These are phyloP conservation scores for Acanthochlamys bracteata DNA, from an alignment of 106 monocot species.

Conservation along the genomic window DNA sequence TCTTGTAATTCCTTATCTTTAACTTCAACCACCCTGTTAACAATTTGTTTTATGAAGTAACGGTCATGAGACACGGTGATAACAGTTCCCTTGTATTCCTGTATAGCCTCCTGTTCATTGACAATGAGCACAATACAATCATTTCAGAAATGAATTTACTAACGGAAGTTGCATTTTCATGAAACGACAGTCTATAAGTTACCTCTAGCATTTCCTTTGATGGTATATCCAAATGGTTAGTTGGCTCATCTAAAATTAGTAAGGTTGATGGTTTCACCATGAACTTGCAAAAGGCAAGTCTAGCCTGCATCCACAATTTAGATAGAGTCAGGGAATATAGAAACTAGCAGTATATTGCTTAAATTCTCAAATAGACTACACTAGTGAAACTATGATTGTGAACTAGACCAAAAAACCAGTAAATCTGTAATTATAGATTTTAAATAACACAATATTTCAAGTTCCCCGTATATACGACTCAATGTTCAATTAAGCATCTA, in stretches of 20 bases:
- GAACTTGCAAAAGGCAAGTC: conserved; percentile 98
- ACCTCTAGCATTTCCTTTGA: conserved; percentile 99
- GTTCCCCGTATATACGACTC: too few relatives aligned
- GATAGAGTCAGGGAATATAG: too few relatives aligned
- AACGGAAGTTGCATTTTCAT: too few relatives aligned
- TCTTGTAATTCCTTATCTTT: conserved; percentile 68
- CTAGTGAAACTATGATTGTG: too few relatives aligned
- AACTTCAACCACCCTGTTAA: conserved; percentile 90
- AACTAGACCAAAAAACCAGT: too few relatives aligned
- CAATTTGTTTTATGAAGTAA: conserved; percentile 91
- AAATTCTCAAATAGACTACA: too few relatives aligned
- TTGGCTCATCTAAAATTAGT: conserved; percentile 94
- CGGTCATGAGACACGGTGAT: conserved; percentile 98
- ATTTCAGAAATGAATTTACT: too few relatives aligned
- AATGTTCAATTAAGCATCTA: too few relatives aligned
- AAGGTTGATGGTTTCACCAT: conserved; percentile 98
- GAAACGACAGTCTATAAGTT: neutral
- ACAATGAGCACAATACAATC: neutral
- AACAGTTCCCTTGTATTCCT: conserved; percentile 79
- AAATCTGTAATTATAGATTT: too few relatives aligned
- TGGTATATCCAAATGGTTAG: conserved; percentile 99
- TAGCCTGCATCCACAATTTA: conserved; percentile 42
- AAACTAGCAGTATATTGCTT: too few relatives aligned
- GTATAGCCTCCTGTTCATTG: conserved; percentile 83
- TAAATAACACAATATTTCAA: too few relatives aligned